Conservation (phyloP, 805 yeast species). For the Spathaspora sp. region DNA sequence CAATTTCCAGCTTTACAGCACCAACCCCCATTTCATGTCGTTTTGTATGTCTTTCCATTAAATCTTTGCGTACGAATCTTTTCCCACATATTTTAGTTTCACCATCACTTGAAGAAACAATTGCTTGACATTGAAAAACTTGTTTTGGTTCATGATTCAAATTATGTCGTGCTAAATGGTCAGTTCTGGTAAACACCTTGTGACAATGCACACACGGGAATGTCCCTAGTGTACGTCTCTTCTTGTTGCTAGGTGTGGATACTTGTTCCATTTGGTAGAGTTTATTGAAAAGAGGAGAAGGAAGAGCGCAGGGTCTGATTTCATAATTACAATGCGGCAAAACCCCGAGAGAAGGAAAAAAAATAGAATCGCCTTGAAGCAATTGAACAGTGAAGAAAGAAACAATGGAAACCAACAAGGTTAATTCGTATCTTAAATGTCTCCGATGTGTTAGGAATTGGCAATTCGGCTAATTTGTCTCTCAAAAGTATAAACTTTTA, state of each 20-base stretch:
- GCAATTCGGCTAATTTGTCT: too few species aligned
- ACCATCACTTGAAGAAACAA: slow-evolving; percentile 29
- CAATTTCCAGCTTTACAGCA: not conserved
- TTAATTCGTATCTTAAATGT: too few species aligned
- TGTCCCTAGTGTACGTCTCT: slow-evolving; percentile 26
- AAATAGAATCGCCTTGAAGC: not conserved
- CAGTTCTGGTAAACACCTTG: slow-evolving; percentile 57
- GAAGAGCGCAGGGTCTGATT: not conserved
- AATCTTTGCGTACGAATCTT: slow-evolving; percentile 61
- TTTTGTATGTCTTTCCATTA: slow-evolving; percentile 39
- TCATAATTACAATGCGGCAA: not conserved
- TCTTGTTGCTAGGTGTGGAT: slow-evolving; percentile 11
- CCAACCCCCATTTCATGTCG: slow-evolving; percentile 17
- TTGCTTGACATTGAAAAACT: slow-evolving; percentile 54
- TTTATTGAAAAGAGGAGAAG: not conserved
- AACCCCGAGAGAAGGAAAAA: not conserved
- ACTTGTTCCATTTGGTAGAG: not conserved
- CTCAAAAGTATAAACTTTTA: too few species aligned
- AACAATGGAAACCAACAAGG: too few species aligned
- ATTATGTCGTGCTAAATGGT: slow-evolving; percentile 62
- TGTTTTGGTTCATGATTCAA: slow-evolving; percentile 55
- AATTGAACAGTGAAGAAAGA: too few species aligned
- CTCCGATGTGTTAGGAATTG: too few species aligned
- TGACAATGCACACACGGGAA: slow-evolving; percentile 44
- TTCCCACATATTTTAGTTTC: slow-evolving; percentile 47